Percentiles rank a stretch among this genome's conserved stretches.
Conservation (phyloP, 2,329 filamentous ascomycete species). For the Penicillium aurantiogriseum region DNA sequence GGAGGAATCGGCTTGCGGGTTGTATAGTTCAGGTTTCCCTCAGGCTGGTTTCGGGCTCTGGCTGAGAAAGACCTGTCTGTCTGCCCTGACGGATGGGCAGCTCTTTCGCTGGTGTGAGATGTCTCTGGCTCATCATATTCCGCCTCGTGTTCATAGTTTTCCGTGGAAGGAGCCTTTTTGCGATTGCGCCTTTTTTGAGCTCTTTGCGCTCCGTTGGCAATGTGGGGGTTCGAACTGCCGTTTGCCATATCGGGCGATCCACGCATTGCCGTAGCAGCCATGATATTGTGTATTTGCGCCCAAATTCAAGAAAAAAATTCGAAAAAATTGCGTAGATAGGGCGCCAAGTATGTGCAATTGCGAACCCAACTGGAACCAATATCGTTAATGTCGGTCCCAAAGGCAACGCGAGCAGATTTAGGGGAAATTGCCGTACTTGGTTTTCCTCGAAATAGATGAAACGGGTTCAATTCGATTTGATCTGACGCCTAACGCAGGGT, state of each 20-base stretch:
- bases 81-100: neutral
- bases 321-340: neutral
- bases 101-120: neutral
- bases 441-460: neutral
- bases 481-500: constrained; percentile 20
- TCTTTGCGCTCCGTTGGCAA: constrained; percentile 10
- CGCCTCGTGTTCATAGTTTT: constrained; percentile 5
- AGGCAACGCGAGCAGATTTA: constrained; percentile 3
- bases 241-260: constrained; percentile 22
- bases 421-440: neutral
- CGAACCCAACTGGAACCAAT: constrained; percentile 11
- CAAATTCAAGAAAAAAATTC: neutral
- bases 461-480: constrained; percentile 4
- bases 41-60: constrained; percentile 13
- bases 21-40: constrained; percentile 19
- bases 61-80: constrained; percentile 18
- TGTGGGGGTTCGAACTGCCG: constrained; percentile 8
- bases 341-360: constrained; percentile 4
- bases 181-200: constrained; percentile 12
- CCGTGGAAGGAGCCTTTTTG: constrained; percentile 1
- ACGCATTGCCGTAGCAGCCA: constrained; percentile 19
- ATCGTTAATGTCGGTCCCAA: constrained; percentile 12
- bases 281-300: constrained; percentile 3
- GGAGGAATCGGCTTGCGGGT: constrained; percentile 12
- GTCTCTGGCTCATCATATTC: constrained; percentile 3